Evolutionary conservation across 768 basidiomycete genomes (phyloP).

Genomic region (Pleurotus cornucopiae): DNA sequence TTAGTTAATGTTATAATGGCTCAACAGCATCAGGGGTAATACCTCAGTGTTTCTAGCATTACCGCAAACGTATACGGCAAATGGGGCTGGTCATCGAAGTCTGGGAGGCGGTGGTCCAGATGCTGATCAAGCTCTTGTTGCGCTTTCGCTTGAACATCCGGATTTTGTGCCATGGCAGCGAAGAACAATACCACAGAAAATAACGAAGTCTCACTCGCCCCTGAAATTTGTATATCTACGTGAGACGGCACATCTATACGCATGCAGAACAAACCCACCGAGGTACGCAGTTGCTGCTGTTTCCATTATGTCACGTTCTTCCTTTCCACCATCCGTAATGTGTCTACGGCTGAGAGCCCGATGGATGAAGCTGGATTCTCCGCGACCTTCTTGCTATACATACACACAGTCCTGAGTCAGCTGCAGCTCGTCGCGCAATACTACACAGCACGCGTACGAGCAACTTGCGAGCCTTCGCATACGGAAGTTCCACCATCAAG

Average conservation of each 20-base stretch:
- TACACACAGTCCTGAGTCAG: not conserved
- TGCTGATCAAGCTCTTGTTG: not conserved
- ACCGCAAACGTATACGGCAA: conserved; percentile 32
- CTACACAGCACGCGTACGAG: conserved; percentile 17
- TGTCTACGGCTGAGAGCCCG: not conserved
- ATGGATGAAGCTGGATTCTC: not conserved
- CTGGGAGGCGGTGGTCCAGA: not conserved
- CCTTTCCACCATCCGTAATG: not conserved
- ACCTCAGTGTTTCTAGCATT: conserved; percentile 29
- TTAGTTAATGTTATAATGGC: not conserved
- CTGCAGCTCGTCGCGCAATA: not conserved
- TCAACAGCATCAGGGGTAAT: not conserved
- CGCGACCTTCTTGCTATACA: not conserved
- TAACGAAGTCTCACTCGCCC: not conserved
- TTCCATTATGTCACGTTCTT: not conserved
- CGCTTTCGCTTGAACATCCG: not conserved
- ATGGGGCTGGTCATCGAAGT: not conserved
- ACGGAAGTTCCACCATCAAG: not conserved
- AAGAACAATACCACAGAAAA: not conserved
- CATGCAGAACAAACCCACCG: not conserved
- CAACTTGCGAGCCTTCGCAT: conserved; percentile 15
- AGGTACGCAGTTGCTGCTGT: not conserved
- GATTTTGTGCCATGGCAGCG: not conserved
- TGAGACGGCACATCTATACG: not conserved
- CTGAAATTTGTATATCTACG: not conserved